Base-by-base conservation (phyloP, 106 monocot species). In the Dendrobium catenatum region DNA sequence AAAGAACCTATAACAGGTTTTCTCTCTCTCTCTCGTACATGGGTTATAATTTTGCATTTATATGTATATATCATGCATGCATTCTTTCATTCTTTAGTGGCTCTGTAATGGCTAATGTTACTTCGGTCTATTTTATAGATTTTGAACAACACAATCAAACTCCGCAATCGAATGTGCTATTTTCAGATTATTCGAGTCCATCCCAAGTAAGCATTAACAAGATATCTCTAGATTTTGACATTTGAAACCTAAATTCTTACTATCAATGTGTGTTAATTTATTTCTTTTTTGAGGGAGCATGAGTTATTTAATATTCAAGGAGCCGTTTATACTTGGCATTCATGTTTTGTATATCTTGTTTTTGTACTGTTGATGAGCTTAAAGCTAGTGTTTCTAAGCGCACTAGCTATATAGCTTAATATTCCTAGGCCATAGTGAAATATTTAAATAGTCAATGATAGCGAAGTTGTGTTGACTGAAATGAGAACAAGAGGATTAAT, bases 1-100 rank as follows among this genome's bases (percentile, higher is more conserved):
- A 76, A 59, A 72, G 74, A 56, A 80, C 51, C 55, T 59, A 26
- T 46, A 55, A 15, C 85, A 91, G 88, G 85, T 89, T 80, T 42
- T 37, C 37, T 41, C 11, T 27, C 27, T 27, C 27, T 27, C 27
- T 27, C 27, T 27, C 1, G 1, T 33, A 4, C 6, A 13, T 72
- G 72, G 18, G 22, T 66, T 37, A 37, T 66, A 17, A 6, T 68
- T 26, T 68, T 8, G 24, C 31, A 9, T 24, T 10, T 29, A 9
- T 68, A 9, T 29, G 4, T 68, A 18, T 72, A 16, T 37, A 43
- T 42, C 27, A 33, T 55, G 8, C 66, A 73, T 29, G 24, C 1
- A 37, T 47, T 46, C 10, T 70, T 81, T 9, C 20, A 48, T 37
- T 77, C 10, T 3, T 44, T 33, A 20, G 9, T 70, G 40, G 76